A percentile compares a stretch with the other conserved stretches of the same genome.
Evolutionary conservation across 2,329 filamentous ascomycete species (phyloP).

Genomic region (Tolypocladium capitatum): DNA sequence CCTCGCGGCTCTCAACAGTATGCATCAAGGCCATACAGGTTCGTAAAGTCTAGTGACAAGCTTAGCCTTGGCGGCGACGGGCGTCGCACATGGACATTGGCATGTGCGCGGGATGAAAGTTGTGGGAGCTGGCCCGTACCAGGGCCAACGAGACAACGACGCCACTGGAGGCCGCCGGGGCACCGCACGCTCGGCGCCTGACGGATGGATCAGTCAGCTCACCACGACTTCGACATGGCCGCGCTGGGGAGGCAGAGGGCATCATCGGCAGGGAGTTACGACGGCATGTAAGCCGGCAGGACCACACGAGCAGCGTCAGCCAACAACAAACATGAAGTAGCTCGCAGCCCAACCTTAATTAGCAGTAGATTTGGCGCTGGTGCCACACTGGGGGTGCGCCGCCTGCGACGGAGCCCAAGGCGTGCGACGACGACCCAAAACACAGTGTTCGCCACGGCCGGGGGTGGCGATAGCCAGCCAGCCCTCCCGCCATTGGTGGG

Average conservation of each 20-base stretch:
- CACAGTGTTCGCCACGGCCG: not conserved
- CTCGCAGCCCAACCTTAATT: not conserved
- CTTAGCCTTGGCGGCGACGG: not conserved
- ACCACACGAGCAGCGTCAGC: too few relatives aligned
- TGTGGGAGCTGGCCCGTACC: too few relatives aligned
- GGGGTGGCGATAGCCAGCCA: not conserved
- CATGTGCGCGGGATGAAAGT: too few relatives aligned
- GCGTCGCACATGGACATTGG: not conserved
- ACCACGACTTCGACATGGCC: not conserved
- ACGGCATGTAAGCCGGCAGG: too few relatives aligned
- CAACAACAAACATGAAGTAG: not conserved
- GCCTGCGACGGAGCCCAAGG: not conserved
- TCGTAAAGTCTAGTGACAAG: not conserved
- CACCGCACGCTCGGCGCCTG: not conserved
- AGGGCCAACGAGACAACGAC: too few relatives aligned
- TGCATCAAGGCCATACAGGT: too few relatives aligned
- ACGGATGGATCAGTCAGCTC: not conserved
- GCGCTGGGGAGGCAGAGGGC: too few relatives aligned
- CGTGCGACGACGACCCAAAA: not conserved
- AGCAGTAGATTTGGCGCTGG: not conserved
- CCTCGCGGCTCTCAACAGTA: not conserved
- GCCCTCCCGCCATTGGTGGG: too few relatives aligned
- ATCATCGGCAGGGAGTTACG: too few relatives aligned
- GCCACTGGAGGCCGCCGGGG: not conserved
- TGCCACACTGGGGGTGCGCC: not conserved